Base-by-base conservation (phyloP, 495 filamentous ascomycete species). In the Penicillium daleae region DNA sequence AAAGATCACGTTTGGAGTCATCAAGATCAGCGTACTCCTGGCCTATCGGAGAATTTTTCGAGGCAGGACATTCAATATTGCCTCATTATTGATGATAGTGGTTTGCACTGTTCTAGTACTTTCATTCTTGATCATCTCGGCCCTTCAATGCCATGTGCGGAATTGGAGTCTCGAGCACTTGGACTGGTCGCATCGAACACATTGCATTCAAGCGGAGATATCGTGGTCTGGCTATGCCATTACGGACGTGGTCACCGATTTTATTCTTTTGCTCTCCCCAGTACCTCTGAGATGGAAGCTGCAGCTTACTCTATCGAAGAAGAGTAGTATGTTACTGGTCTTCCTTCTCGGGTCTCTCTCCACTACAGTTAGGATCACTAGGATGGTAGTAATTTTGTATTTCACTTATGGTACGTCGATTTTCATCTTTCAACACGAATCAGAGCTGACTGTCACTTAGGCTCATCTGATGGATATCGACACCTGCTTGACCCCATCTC, bases 401-500 rank as follows among this genome's bases (percentile, higher is more conserved):
- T 39, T 39, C 35, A 39, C 44, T 0, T 15, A 49, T 26, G 21
- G 44, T 49, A 39, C 6, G 13, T 39, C 10, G 13, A 39, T 39
- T 15, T 17, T 17, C 35, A 33, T 33, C 32, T 15, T 19, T 19
- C 21, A 49, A 15, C 3, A 12, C 33, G 9, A 35, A 35, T 35
- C 1, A 15, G 15, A 37, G 35, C 35, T 37, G 6, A 39, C 4
- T 39, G 32, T 8, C 35, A 3, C 19, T 42, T 19, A 58, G 58
- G 55, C 17, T 32, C 42, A 10, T 52, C 58, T 17, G 21, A 54
- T 54, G 59, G 53, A 48, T 60, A 65, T 32, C 53, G 59, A 35
- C 58, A 65, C 32, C 19, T 61, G 22, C 19, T 65, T 13, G 63
- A 61, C 48, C 58, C 63, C 4, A 65, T 65, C 2, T 48, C 63